Percentiles rank a stretch among this genome's conserved stretches.
These are phyloP conservation scores for Cyclostephanos tholiformis DNA, from an alignment of 108 stramenopile genomes.

Conservation along the genomic window DNA sequence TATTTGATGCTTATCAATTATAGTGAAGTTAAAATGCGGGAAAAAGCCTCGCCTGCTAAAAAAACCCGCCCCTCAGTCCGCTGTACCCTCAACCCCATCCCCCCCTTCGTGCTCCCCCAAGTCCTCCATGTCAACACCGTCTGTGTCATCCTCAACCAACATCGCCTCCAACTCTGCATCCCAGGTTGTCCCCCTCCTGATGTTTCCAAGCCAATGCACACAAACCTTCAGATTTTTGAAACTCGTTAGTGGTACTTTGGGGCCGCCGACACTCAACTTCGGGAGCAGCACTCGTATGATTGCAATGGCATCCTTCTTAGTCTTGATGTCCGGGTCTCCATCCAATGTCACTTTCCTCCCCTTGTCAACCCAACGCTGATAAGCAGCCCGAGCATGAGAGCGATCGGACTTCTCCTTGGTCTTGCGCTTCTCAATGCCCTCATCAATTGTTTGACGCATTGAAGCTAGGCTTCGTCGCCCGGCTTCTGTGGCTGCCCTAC, in stretches of 20 bases:
- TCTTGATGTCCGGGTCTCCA: neutral
- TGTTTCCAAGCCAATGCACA: constrained; percentile 1
- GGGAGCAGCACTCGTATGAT: constrained; percentile 1
- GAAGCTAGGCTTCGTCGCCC: too few species aligned
- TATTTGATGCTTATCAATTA: neutral
- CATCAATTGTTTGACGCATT: too few species aligned
- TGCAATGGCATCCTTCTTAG: neutral
- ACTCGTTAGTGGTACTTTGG: neutral
- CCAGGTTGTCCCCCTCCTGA: neutral
- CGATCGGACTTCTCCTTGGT: neutral
- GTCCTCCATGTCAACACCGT: neutral
- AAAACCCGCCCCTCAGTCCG: constrained; percentile 1
- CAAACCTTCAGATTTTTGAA: neutral
- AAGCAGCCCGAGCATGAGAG: neutral
- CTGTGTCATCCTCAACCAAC: neutral
- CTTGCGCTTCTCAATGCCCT: too few species aligned
- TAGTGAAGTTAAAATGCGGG: neutral
- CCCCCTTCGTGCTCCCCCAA: neutral
- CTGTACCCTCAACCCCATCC: neutral
- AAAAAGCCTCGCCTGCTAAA: neutral
- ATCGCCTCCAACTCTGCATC: neutral
- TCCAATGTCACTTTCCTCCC: neutral
- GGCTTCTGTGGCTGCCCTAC: too few species aligned
- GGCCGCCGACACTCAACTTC: neutral
- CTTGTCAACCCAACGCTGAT: neutral